Base-by-base conservation (phyloP, 23 red algal species). In the Cyanidioschyzon merolae region DNA sequence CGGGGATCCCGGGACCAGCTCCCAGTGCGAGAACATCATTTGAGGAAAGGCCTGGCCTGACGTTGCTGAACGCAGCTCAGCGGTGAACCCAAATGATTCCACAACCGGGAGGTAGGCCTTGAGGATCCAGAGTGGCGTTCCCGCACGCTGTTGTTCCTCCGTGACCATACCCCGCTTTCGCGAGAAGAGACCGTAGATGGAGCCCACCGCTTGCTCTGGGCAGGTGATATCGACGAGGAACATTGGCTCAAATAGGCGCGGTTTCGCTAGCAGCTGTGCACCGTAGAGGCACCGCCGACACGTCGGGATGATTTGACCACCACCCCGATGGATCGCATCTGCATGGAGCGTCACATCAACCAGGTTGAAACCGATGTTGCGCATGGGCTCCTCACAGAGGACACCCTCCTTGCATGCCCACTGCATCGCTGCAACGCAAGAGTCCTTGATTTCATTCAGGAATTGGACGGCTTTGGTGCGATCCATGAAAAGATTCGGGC, bases 81-180 rank as follows among this genome's bases (percentile, higher is more conserved):
- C 94, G 31, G 94, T 98, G 80, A 98, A 98, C 39, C 94, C 94
- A 67, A 98, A 98, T 34, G 88, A 91, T 59, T 98, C 94, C n/a
- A 82, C 79, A 21, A 98, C 94, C 1, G 94, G 94, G 54, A 98
- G 81, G 59, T 91, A 98, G 2, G 94, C 94, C 82, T 98, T 98
- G 39, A 98, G 84, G 59, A 90, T 98, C 41, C 86, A 91, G 88
- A 98, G 87, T 0, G 94, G 94, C 29, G 94, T 98, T 41, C 94
- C 94, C 2, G 88, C 84, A 54, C 94, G 86, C 68, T 91, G 94
- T 39, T 86, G 75, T 68, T 98, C 94, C 74, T 98, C 94, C 77
- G 90, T 90, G 31, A 98, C 94, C 51, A 90, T 88, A 58, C 94
- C 94, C 34, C 94, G 86, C 80, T 98, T 98, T 45, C 88, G 85